A percentile compares a stretch with the other conserved stretches of the same genome.
These are phyloP conservation scores for Porphyrellus sp. DNA, from an alignment of 1,284 basidiomycete species.

Conservation along the genomic window DNA sequence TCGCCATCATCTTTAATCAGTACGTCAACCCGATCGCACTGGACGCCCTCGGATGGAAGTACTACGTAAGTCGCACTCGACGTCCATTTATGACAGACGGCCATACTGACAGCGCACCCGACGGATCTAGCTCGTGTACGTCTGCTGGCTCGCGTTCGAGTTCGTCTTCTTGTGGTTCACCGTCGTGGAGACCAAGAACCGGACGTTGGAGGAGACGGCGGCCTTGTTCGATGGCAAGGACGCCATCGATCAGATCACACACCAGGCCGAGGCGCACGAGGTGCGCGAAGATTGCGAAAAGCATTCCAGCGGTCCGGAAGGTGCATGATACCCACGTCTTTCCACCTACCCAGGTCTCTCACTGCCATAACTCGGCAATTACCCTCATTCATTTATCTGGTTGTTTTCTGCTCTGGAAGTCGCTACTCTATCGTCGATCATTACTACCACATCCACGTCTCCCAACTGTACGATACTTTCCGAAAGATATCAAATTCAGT, in stretches of 20 bases:
- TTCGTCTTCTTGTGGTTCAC: conserved; percentile 61
- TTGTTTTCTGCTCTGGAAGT: too few relatives aligned
- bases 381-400: too few relatives aligned
- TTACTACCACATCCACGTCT: too few relatives aligned
- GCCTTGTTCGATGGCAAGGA: conserved; percentile 69
- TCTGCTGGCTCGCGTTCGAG: conserved; percentile 65
- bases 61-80: conserved; percentile 42
- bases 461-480: too few relatives aligned
- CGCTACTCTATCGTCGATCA: too few relatives aligned
- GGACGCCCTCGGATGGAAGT: conserved; percentile 58
- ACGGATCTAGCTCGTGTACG: conserved; percentile 53
- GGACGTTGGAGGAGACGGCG: conserved; percentile 71
- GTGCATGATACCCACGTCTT: neutral
- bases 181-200: conserved; percentile 70
- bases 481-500: too few relatives aligned
- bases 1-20: conserved; percentile 75
- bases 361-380: too few relatives aligned
- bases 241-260: conserved; percentile 42
- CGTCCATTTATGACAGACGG: neutral
- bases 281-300: conserved; percentile 38
- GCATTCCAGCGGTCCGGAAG: neutral
- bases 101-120: neutral
- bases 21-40: conserved; percentile 78
- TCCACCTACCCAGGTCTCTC: too few relatives aligned
- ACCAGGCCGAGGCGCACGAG: conserved; percentile 23